Percentiles rank a stretch among this genome's conserved stretches.
These are phyloP conservation scores for Tulasnella sp. DNA, from an alignment of 768 basidiomycete species.

Conservation along the genomic window DNA sequence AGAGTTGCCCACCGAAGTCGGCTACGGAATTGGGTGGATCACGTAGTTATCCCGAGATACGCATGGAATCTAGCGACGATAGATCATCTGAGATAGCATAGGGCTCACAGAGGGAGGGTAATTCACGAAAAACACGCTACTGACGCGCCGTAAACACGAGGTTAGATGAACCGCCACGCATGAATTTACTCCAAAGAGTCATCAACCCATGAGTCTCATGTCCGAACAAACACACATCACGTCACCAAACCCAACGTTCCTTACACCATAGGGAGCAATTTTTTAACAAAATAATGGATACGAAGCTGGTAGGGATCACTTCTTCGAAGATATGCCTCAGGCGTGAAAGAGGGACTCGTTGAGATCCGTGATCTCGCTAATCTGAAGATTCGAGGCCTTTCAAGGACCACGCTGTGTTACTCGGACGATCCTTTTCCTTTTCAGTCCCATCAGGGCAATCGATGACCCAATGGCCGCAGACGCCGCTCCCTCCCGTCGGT, in stretches of 20 bases:
- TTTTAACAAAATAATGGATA: slow-evolving; percentile 1
- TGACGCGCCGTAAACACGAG: slow-evolving; percentile 12
- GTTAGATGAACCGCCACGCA: not conserved
- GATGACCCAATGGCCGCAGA: too few species aligned
- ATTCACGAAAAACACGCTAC: slow-evolving; percentile 6
- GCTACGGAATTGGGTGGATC: too few species aligned
- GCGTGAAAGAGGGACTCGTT: slow-evolving; percentile 4
- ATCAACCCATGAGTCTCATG: not conserved
- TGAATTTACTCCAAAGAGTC: not conserved
- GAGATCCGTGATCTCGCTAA: slow-evolving; percentile 6
- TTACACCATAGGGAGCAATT: not conserved
- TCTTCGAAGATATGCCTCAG: slow-evolving; percentile 6
- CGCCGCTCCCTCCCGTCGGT: too few species aligned
- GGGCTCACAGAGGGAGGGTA: slow-evolving; percentile 2
- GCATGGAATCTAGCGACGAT: slow-evolving; percentile 3
- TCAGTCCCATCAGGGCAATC: too few species aligned
- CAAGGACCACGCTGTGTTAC: not conserved
- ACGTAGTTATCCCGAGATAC: too few species aligned
- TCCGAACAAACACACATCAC: not conserved
- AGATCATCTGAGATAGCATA: slow-evolving; percentile 1
- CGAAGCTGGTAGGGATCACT: slow-evolving; percentile 3
- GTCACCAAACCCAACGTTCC: too few species aligned
- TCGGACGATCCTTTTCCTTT: too few species aligned
- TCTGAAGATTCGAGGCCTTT: slow-evolving; percentile 11
- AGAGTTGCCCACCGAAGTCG: too few species aligned